Evolutionary conservation across 805 yeast species (phyloP).

Genomic region (Candida hungchunana): DNA sequence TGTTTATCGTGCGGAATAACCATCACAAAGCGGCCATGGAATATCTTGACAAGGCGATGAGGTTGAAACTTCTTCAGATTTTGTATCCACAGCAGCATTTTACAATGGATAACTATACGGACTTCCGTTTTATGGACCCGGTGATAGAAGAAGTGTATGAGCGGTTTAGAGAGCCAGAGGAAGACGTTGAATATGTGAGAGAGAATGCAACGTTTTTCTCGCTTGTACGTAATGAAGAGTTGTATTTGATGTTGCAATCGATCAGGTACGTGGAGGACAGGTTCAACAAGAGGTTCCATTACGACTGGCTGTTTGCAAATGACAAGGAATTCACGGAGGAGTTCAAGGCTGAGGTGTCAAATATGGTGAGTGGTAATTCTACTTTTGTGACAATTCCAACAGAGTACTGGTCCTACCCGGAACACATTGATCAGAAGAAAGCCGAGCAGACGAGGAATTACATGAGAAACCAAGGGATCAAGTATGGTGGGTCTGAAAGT

Average conservation of each 20-base stretch:
- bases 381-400: slow-evolving; percentile 55
- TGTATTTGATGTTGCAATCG: slow-evolving; percentile 52
- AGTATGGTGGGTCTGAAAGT: slow-evolving; percentile 58
- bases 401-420: slow-evolving; percentile 67
- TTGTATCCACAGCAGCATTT: slow-evolving; percentile 24
- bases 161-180: slow-evolving; percentile 10
- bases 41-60: slow-evolving; percentile 17
- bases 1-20: slow-evolving; percentile 14
- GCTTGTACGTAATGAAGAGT: slow-evolving; percentile 64
- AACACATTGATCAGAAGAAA: slow-evolving; percentile 47
- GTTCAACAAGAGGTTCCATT: slow-evolving; percentile 56
- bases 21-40: slow-evolving; percentile 21
- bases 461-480: slow-evolving; percentile 40
- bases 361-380: slow-evolving; percentile 51
- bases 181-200: slow-evolving; percentile 28
- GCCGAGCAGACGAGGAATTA: slow-evolving; percentile 40
- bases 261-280: slow-evolving; percentile 62
- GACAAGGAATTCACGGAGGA: slow-evolving; percentile 55
- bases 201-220: slow-evolving; percentile 67
- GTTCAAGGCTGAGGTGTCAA: slow-evolving; percentile 43
- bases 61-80: slow-evolving; percentile 20
- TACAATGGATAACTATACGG: slow-evolving; percentile 21
- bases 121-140: slow-evolving; percentile 17
- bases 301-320: slow-evolving; percentile 77
- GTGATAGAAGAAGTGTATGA: slow-evolving; percentile 5